These are phyloP conservation scores for Populus tremula DNA, from an alignment of 345 rosid genomes.

Conservation along the genomic window DNA sequence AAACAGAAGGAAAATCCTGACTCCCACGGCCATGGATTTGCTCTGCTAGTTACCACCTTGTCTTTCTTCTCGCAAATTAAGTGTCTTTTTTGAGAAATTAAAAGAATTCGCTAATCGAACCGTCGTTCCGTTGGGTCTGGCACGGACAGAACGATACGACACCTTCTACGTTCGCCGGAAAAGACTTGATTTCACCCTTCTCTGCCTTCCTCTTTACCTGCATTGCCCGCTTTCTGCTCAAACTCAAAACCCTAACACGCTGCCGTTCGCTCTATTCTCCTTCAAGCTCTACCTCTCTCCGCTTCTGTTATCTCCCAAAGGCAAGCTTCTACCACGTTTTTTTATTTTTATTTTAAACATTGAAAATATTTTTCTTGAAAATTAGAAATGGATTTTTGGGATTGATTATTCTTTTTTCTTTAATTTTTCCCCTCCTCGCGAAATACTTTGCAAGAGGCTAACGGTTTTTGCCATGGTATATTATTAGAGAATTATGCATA, in stretches of 20 bases:
- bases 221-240: conserved; percentile 21
- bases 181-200: conserved; percentile 13
- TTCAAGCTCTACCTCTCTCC: not conserved
- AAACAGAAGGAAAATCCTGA: not conserved
- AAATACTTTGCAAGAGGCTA: not conserved
- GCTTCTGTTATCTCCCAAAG: conserved; percentile 6
- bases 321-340: conserved; percentile 10
- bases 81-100: not conserved
- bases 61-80: not conserved
- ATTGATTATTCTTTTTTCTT: not conserved
- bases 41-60: not conserved
- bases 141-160: not conserved
- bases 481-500: not conserved
- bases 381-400: not conserved
- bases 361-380: not conserved
- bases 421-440: not conserved
- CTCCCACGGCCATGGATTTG: not conserved
- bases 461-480: not conserved
- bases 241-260: conserved; percentile 24
- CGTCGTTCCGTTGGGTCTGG: not conserved
- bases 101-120: not conserved
- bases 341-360: not conserved
- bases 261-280: conserved; percentile 9
- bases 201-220: conserved; percentile 23
- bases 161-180: conserved; percentile 25